Percentiles rank a stretch among this genome's conserved stretches.
Conservation (phyloP, 306 rosid genomes). For the Vigna nakashimae region DNA sequence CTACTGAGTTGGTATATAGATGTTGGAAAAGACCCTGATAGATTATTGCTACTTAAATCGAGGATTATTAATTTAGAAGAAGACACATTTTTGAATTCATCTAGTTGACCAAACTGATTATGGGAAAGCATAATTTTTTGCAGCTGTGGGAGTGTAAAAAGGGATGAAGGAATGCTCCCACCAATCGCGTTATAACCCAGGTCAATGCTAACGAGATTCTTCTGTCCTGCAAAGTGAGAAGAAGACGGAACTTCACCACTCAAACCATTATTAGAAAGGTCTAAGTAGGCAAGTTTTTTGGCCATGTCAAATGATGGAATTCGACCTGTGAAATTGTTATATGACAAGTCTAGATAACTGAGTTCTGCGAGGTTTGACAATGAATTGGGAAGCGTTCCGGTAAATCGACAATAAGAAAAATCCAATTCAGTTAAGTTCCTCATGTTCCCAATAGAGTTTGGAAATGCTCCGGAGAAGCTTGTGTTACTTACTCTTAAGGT, state of each 20-base stretch:
- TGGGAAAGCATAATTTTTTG: constrained; percentile 39
- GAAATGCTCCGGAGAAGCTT: constrained; percentile 47
- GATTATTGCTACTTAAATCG: constrained; percentile 57
- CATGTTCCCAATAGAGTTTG: constrained; percentile 37
- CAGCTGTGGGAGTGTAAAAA: constrained; percentile 46
- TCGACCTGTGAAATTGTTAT: constrained; percentile 43
- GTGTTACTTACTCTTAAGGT: constrained; percentile 34
- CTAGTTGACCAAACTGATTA: constrained; percentile 50
- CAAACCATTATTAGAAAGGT: constrained; percentile 52
- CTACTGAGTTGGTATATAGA: constrained; percentile 42
- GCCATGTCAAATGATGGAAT: constrained; percentile 50
- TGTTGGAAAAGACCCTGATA: constrained; percentile 57
- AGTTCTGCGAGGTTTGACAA: constrained; percentile 46
- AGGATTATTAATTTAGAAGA: constrained; percentile 47
- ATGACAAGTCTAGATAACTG: constrained; percentile 46
- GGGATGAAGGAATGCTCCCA: constrained; percentile 53
- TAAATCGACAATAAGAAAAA: constrained; percentile 37
- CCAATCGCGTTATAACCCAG: constrained; percentile 31
- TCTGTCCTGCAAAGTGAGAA: constrained; percentile 44
- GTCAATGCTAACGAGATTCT: constrained; percentile 33
- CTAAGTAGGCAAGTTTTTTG: constrained; percentile 38
- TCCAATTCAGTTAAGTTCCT: constrained; percentile 39
- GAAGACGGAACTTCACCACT: constrained; percentile 46
- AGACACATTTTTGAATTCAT: constrained; percentile 4
- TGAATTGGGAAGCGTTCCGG: constrained; percentile 49